A percentile compares a stretch with the other conserved stretches of the same genome.
Evolutionary conservation across 2,329 filamentous ascomycete species (phyloP).

Genomic region (Diaporthe ilicicola): DNA sequence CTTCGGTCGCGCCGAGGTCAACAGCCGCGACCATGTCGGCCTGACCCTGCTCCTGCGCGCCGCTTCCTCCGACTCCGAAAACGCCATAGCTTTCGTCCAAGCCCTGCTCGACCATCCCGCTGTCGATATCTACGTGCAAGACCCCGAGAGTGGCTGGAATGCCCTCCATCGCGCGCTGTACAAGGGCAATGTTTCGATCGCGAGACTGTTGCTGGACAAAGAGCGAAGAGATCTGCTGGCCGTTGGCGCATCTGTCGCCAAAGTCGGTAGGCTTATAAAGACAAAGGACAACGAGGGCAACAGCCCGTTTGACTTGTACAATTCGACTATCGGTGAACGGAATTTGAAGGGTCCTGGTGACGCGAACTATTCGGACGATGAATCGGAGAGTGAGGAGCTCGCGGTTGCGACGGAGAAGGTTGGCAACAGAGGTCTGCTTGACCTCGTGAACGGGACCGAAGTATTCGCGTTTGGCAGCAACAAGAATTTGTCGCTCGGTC

Average conservation of each 20-base stretch:
- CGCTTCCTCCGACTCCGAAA: slow-evolving; percentile 76
- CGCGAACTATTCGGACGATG: slow-evolving; percentile 57
- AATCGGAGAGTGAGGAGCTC: slow-evolving; percentile 64
- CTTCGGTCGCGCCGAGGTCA: slow-evolving; percentile 74
- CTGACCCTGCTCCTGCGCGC: slow-evolving; percentile 86
- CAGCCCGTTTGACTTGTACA: slow-evolving; percentile 93
- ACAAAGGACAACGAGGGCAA: slow-evolving; percentile 96
- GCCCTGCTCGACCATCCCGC: slow-evolving; percentile 83
- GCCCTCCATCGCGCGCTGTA: slow-evolving; percentile 91
- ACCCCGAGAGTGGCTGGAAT: slow-evolving; percentile 95
- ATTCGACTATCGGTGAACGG: slow-evolving; percentile 83
- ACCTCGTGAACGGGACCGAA: slow-evolving; percentile 71
- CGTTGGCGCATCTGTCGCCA: slow-evolving; percentile 63
- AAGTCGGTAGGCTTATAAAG: slow-evolving; percentile 82
- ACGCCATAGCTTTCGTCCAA: slow-evolving; percentile 77
- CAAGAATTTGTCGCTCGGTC: slow-evolving; percentile 89
- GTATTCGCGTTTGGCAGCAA: slow-evolving; percentile 96
- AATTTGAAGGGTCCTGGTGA: slow-evolving; percentile 58
- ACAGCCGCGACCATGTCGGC: slow-evolving; percentile 82
- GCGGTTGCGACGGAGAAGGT: slow-evolving; percentile 34
- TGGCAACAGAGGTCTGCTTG: slow-evolving; percentile 34
- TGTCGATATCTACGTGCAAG: slow-evolving; percentile 86
- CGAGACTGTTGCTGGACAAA: slow-evolving; percentile 80
- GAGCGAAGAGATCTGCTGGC: slow-evolving; percentile 75
- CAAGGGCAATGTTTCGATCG: slow-evolving; percentile 86